Conservation (phyloP, 306 rosid genomes). For the Fagus sylvatica region DNA sequence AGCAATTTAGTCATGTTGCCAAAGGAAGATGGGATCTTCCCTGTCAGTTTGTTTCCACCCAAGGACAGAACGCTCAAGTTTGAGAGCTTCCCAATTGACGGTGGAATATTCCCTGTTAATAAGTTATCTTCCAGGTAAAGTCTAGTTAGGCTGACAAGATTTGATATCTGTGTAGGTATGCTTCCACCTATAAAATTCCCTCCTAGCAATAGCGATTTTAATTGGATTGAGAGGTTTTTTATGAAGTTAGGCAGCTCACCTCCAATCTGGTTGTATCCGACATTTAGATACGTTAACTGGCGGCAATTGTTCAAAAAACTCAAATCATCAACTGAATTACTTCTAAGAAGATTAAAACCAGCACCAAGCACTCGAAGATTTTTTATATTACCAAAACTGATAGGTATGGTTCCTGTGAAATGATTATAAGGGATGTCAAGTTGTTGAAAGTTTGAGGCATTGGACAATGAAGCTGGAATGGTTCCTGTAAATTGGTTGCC, state of each 20-base stretch:
- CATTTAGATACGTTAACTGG: background rate
- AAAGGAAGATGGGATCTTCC: background rate
- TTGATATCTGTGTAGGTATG: background rate
- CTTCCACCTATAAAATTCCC: background rate
- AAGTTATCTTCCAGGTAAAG: background rate
- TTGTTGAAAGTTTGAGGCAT: rapidly evolving
- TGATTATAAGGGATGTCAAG: background rate
- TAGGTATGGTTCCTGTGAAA: background rate
- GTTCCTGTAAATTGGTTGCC: background rate
- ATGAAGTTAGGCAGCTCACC: background rate
- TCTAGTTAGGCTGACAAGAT: background rate
- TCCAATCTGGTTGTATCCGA: background rate
- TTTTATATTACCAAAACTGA: background rate
- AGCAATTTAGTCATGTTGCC: background rate
- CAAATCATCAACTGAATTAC: background rate
- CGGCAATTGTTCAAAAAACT: background rate
- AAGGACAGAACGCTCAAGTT: background rate
- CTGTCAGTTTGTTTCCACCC: background rate
- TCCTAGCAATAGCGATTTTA: background rate
- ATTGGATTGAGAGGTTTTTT: background rate
- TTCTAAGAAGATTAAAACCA: background rate
- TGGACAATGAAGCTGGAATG: background rate
- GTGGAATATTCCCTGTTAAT: background rate
- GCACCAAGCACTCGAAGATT: background rate
- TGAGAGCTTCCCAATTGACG: background rate